A percentile compares a stretch with the other conserved stretches of the same genome.
Evolutionary conservation across 331 rosid species (phyloP).

Genomic region (Spiraea crenata): DNA sequence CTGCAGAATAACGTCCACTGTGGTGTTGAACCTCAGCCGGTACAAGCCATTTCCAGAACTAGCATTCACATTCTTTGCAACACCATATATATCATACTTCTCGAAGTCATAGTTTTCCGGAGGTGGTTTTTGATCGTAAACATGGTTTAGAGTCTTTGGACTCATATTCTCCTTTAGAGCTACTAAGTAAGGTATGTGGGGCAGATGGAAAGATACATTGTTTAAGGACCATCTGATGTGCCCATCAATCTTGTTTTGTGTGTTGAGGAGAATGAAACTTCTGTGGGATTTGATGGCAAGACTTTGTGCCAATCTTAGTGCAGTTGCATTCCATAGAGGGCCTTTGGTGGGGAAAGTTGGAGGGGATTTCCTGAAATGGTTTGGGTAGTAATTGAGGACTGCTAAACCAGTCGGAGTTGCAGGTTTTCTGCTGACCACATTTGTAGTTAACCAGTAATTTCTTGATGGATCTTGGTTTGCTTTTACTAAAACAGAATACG

Average conservation of each 20-base stretch:
- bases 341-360: slow-evolving; percentile 21
- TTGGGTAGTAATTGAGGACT: slow-evolving; percentile 27
- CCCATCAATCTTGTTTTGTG: slow-evolving; percentile 25
- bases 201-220: slow-evolving; percentile 26
- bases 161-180: slow-evolving; percentile 17
- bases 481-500: slow-evolving; percentile 27
- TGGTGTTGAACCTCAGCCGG: slow-evolving; percentile 44
- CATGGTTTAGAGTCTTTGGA: slow-evolving; percentile 5
- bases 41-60: slow-evolving; percentile 37
- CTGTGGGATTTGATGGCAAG: slow-evolving; percentile 18
- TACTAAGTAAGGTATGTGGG: slow-evolving; percentile 26
- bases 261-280: slow-evolving; percentile 22
- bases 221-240: slow-evolving; percentile 25
- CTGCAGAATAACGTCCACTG: slow-evolving; percentile 56
- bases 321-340: slow-evolving; percentile 25
- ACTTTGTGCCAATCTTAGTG: slow-evolving; percentile 5
- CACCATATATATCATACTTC: slow-evolving; percentile 23
- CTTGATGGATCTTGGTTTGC: slow-evolving; percentile 28
- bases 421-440: slow-evolving; percentile 25
- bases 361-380: slow-evolving; percentile 18
- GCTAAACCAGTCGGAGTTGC: slow-evolving; percentile 27
- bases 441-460: slow-evolving; percentile 31
- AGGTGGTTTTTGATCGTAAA: slow-evolving; percentile 23
- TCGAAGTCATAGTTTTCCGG: slow-evolving; percentile 31
- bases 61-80: slow-evolving; percentile 24